A percentile compares a stretch with the other conserved stretches of the same genome.
These are phyloP conservation scores for Pseudogymnoascus sp. DNA, from an alignment of 2,329 filamentous ascomycete species.

Conservation along the genomic window DNA sequence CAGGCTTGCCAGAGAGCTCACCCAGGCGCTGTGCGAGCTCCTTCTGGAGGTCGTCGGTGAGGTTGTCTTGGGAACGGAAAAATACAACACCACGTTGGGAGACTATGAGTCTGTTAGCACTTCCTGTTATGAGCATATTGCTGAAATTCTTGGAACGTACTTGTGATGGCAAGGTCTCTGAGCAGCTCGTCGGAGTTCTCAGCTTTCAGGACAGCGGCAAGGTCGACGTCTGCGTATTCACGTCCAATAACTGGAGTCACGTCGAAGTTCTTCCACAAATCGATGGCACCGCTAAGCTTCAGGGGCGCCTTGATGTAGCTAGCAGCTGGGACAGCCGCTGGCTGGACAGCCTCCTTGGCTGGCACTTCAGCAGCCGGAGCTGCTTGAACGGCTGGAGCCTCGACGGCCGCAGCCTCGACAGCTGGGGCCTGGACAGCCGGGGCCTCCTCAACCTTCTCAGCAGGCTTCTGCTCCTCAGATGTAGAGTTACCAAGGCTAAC, in stretches of 20 bases:
- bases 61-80: constrained; percentile 54
- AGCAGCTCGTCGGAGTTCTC: constrained; percentile 39
- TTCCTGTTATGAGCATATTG: background rate
- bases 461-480: constrained; percentile 11
- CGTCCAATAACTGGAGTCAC: constrained; percentile 39
- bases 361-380: background rate
- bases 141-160: constrained; percentile 17
- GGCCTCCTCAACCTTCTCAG: constrained; percentile 4
- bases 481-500: constrained; percentile 12
- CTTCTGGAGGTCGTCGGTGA: constrained; percentile 58
- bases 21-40: constrained; percentile 53
- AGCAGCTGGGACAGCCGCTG: constrained; percentile 1
- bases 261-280: constrained; percentile 29
- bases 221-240: constrained; percentile 35
- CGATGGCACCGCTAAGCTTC: constrained; percentile 22
- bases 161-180: constrained; percentile 41
- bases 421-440: constrained; percentile 7
- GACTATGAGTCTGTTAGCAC: constrained; percentile 35
- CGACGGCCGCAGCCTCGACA: background rate
- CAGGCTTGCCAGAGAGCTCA: constrained; percentile 48
- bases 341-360: background rate
- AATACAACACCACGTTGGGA: constrained; percentile 63
- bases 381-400: background rate
- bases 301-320: constrained; percentile 22
- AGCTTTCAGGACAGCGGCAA: constrained; percentile 39